Conservation (phyloP, 768 basidiomycete species). For the Termitomyces sp. region DNA sequence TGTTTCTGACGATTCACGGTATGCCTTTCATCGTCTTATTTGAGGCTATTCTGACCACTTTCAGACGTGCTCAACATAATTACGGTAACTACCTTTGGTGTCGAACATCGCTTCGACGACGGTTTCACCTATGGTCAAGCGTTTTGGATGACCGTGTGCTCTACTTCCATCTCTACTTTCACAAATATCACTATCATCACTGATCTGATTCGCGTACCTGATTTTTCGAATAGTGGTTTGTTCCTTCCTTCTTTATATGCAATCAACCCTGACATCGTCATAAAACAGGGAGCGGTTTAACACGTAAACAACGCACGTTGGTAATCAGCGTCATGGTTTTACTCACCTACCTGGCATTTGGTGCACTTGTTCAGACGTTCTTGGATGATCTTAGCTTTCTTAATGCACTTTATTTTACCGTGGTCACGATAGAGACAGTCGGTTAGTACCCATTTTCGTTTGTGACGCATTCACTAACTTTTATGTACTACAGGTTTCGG, state of each 20-base stretch:
- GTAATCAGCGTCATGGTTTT: constrained; percentile 74
- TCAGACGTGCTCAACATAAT: constrained; percentile 69
- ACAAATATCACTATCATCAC: constrained; percentile 64
- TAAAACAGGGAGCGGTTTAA: constrained; percentile 66
- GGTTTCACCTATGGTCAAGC: constrained; percentile 67
- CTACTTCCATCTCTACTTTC: constrained; percentile 57
- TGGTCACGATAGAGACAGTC: constrained; percentile 68
- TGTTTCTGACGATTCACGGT: constrained; percentile 70
- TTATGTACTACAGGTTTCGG: constrained; percentile 52
- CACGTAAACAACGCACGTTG: constrained; percentile 73
- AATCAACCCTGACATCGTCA: not conserved
- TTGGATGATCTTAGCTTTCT: constrained; percentile 56
- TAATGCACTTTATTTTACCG: constrained; percentile 72
- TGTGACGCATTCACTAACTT: not conserved
- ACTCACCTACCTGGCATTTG: constrained; percentile 68
- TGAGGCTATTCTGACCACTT: constrained; percentile 1
- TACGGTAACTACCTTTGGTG: constrained; percentile 56
- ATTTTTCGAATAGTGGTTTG: constrained; percentile 62
- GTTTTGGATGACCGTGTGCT: constrained; percentile 77
- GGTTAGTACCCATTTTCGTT: constrained; percentile 24
- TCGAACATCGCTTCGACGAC: constrained; percentile 51
- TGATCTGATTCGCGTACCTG: constrained; percentile 52
- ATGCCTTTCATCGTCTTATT: constrained; percentile 13
- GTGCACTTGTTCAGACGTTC: constrained; percentile 53
- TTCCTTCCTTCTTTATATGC: not conserved